Evolutionary conservation across 2,329 filamentous ascomycete genomes (phyloP), one percentile per base, ranked within the genome.

Genomic region (Diaporthe sp.): DNA sequence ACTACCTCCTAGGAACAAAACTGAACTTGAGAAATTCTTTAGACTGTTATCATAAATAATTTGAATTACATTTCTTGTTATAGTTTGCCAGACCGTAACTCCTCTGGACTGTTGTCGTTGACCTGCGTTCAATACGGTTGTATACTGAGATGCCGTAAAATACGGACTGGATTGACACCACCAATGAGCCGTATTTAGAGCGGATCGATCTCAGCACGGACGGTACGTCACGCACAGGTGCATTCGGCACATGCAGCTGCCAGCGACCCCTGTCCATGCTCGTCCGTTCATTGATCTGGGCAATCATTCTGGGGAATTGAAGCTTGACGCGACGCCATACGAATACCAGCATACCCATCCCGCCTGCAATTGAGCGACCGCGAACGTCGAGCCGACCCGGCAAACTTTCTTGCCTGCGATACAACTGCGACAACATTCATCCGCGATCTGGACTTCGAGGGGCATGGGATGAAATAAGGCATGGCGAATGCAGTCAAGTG

Each of bases 401-500:
- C 44, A 22, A 53, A 30, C 32, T 30, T 19, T 10, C 63, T 27
- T 30, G n/a, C n/a, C 1, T 53, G 47, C n/a, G 32, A 27, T 27
- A 22, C 69, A 19, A 27, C 7, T 37, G 6, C 39, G 15, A n/a
- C n/a, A 50, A 2, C 4, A 4, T 7, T 17, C 42, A 17, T 10
- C 17, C 7, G n/a, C 32, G 32, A 42, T 25, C 30, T 15, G 32
- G 44, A 68, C n/a, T 27, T 30, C 12, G n/a, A 50, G 25, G 32
- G 63, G 47, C 9, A 51, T 71, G 71, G 58, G 50, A 53, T 70
- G 58, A 51, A 59, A 32, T 42, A 32, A 44, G 74, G 63, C 30
- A 74, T 72, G 72, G 73, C 65, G 71, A 71, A 30, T 47, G 68
- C 22, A 27, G 53, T n/a, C 68, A 61, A 25, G 17, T 44, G n/a